phyloP scores from a whole-genome alignment of 2,329 filamentous ascomycete species.

The Claviceps monticola region DNA sequence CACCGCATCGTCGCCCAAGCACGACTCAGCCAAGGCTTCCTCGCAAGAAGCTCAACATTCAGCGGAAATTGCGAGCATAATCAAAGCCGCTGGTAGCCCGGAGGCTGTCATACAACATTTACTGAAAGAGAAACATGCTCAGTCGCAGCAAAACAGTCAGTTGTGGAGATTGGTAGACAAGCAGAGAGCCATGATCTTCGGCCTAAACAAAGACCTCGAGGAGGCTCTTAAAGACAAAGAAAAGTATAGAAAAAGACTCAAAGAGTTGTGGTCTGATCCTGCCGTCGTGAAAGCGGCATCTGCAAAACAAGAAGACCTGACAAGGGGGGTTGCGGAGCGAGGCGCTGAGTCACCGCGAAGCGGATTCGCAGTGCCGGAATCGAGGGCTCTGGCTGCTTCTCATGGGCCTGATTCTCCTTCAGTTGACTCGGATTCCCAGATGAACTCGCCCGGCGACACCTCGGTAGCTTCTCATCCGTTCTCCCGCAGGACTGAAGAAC shows the following conservation, averaged over 20 bases:
- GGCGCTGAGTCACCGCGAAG: conserved; percentile 10
- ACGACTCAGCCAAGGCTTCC: conserved; percentile 35
- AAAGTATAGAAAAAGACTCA: conserved; percentile 78
- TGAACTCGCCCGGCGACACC: conserved; percentile 45
- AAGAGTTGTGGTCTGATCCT: conserved; percentile 47
- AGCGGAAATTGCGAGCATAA: conserved; percentile 66
- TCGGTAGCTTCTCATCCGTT: conserved; percentile 49
- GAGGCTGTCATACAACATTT: conserved; percentile 82
- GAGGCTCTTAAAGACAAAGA: conserved; percentile 88
- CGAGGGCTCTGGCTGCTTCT: conserved; percentile 3
- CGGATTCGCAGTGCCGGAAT: conserved; percentile 11
- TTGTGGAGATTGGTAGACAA: conserved; percentile 95
- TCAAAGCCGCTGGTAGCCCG: conserved; percentile 73
- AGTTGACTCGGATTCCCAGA: conserved; percentile 33
- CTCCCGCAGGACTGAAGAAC: conserved; percentile 44
- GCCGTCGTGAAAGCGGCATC: conserved; percentile 18
- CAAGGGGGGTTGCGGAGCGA: conserved; percentile 2
- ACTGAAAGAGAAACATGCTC: conserved; percentile 80
- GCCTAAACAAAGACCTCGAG: conserved; percentile 88
- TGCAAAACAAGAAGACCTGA: conserved; percentile 7
- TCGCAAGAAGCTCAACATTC: conserved; percentile 44
- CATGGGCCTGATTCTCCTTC: conserved; percentile 2
- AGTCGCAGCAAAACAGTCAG: conserved; percentile 79
- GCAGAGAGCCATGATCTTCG: conserved; percentile 84
- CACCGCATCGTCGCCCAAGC: conserved; percentile 50